Evolutionary conservation across 2,329 filamentous ascomycete species (phyloP).

Genomic region (Fusarium caatingaense): DNA sequence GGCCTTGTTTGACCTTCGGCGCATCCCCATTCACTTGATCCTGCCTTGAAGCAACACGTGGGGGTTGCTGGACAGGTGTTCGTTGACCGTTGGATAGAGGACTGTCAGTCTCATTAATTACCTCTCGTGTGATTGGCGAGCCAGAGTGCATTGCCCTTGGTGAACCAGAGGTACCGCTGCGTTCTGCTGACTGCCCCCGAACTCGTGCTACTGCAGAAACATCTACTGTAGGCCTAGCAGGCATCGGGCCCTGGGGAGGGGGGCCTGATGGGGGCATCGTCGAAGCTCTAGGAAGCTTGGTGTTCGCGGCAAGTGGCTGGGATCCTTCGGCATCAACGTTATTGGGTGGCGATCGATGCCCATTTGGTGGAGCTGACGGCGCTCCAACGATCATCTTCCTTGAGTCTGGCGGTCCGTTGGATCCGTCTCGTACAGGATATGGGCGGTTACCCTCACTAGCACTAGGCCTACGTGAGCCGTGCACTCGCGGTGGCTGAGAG

Average conservation of each 20-base stretch:
- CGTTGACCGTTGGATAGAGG: slow-evolving; percentile 69
- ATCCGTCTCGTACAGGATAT: slow-evolving; percentile 62
- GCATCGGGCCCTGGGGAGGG: slow-evolving; percentile 66
- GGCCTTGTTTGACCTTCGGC: slow-evolving; percentile 50
- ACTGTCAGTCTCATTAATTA: slow-evolving; percentile 60
- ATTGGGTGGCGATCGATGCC: slow-evolving; percentile 54
- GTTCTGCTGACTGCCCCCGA: slow-evolving; percentile 63
- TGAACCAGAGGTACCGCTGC: slow-evolving; percentile 53
- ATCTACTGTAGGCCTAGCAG: slow-evolving; percentile 59
- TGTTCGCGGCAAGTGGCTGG: slow-evolving; percentile 50
- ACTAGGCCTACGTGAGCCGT: slow-evolving; percentile 57
- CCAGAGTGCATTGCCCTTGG: slow-evolving; percentile 51
- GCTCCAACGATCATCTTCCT: slow-evolving; percentile 58
- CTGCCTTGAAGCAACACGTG: slow-evolving; percentile 52
- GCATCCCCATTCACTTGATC: slow-evolving; percentile 49
- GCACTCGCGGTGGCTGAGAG: slow-evolving; percentile 51
- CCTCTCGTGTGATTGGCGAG: slow-evolving; percentile 55
- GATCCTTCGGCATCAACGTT: slow-evolving; percentile 54
- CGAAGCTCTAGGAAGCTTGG: slow-evolving; percentile 52
- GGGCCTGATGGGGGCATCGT: slow-evolving; percentile 59
- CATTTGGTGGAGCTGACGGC: slow-evolving; percentile 53
- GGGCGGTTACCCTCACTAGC: slow-evolving; percentile 54
- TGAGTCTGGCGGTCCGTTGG: slow-evolving; percentile 62
- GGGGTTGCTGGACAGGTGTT: slow-evolving; percentile 67
- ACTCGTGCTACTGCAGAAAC: slow-evolving; percentile 56